Evolutionary conservation across 768 basidiomycete genomes (phyloP).

Genomic region (Paxillus involutus): DNA sequence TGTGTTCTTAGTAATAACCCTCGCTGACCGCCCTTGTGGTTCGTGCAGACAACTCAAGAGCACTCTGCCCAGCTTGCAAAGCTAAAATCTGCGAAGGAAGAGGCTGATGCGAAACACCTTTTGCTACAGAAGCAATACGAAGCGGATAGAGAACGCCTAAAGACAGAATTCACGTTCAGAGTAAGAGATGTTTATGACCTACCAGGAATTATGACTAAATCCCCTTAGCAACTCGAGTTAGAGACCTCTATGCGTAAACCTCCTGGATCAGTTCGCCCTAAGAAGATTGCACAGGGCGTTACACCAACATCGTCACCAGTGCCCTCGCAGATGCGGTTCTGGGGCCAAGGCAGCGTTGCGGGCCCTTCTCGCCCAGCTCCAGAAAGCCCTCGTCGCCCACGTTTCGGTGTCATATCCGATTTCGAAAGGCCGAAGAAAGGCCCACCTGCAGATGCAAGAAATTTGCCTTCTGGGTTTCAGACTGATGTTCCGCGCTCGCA

Average conservation of each 20-base stretch:
- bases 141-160: constrained; percentile 67
- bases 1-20: not conserved
- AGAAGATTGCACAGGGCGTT: constrained; percentile 34
- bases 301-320: constrained; percentile 41
- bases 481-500: constrained; percentile 19
- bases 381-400: constrained; percentile 40
- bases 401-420: constrained; percentile 30
- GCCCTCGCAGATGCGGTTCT: constrained; percentile 40
- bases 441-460: constrained; percentile 12
- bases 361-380: constrained; percentile 29
- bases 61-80: constrained; percentile 57
- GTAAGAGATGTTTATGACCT: constrained; percentile 36
- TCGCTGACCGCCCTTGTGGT: not conserved
- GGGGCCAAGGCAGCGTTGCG: constrained; percentile 27
- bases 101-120: constrained; percentile 54
- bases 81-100: constrained; percentile 59
- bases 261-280: constrained; percentile 45
- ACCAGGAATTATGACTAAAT: constrained; percentile 11
- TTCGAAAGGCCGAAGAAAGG: constrained; percentile 21
- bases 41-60: constrained; percentile 51
- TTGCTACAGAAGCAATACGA: constrained; percentile 62
- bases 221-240: constrained; percentile 62
- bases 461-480: constrained; percentile 28
- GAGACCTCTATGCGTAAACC: constrained; percentile 56
- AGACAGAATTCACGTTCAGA: constrained; percentile 69